phyloP scores from a whole-genome alignment of 192 early-diverging fungal species.

The Mortierella claussenii region DNA sequence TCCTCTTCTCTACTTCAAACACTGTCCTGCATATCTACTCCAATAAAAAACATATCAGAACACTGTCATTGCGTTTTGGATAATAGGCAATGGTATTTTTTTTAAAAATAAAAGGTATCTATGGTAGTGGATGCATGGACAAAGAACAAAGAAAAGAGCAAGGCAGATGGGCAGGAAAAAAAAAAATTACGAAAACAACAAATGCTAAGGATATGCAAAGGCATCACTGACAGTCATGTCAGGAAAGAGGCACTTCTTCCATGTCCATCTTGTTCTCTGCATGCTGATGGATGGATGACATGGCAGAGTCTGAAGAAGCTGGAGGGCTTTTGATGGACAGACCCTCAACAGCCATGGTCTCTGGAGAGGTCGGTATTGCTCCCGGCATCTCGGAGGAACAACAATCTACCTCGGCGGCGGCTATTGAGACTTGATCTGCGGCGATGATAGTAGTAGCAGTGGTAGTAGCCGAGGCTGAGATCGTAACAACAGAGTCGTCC shows the following conservation, averaged over 20 bases:
- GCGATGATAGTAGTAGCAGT: not conserved
- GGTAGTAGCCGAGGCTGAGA: not conserved
- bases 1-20: not conserved
- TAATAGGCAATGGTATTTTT: slow-evolving; percentile 5
- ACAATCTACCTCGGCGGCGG: slow-evolving; percentile 11
- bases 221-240: not conserved
- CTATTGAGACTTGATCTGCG: slow-evolving; percentile 12
- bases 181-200: slow-evolving; percentile 22
- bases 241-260: slow-evolving; percentile 48
- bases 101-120: not conserved
- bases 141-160: slow-evolving; percentile 1
- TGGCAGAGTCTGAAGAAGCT: not conserved
- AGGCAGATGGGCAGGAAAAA: slow-evolving; percentile 5
- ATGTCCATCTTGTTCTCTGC: slow-evolving; percentile 34
- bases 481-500: not conserved
- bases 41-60: not conserved
- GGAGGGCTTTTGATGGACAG: slow-evolving; percentile 39
- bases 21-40: not conserved
- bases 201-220: slow-evolving; percentile 3
- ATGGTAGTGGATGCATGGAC: not conserved
- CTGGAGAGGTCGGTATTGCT: slow-evolving; percentile 32
- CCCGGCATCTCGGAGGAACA: not conserved
- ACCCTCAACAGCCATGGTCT: slow-evolving; percentile 40
- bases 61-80: not conserved
- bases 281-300: not conserved